These are phyloP conservation scores for Meyerozyma sp. DNA, from an alignment of 1,139 yeast genomes.

Conservation along the genomic window DNA sequence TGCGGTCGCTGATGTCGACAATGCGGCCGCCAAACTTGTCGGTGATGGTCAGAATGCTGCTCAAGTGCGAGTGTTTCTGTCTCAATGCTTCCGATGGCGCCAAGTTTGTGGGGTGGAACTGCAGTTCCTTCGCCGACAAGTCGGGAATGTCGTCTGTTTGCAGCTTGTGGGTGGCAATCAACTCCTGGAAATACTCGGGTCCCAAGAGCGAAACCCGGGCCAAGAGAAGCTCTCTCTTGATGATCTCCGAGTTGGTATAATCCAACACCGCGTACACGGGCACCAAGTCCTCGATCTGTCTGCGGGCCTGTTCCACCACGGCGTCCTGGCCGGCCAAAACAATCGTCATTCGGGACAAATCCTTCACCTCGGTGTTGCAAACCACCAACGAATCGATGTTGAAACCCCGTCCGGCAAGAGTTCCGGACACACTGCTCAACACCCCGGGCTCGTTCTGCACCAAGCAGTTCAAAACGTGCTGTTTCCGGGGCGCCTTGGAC, in stretches of 20 bases:
- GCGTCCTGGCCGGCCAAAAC: constrained; percentile 94
- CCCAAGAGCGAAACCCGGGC: constrained; percentile 92
- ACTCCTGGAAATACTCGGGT: constrained; percentile 94
- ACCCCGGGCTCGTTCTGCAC: constrained; percentile 99
- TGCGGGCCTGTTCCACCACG: constrained; percentile 96
- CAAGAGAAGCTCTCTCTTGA: constrained; percentile 81
- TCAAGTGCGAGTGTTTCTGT: constrained; percentile 86
- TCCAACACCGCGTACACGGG: constrained; percentile 98
- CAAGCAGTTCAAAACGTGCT: constrained; percentile 90
- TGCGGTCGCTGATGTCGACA: constrained; percentile 88
- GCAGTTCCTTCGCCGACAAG: constrained; percentile 47
- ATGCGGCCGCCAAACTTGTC: constrained; percentile 88
- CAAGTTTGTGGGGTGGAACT: constrained; percentile 82
- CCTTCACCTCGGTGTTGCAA: constrained; percentile 93
- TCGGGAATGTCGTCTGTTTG: constrained; percentile 40
- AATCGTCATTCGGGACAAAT: constrained; percentile 93
- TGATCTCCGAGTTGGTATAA: constrained; percentile 85
- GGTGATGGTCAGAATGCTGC: constrained; percentile 75
- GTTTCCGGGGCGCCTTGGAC: constrained; percentile 60
- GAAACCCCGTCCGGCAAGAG: constrained; percentile 96
- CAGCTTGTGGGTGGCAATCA: constrained; percentile 79
- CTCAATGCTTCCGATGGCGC: constrained; percentile 91
- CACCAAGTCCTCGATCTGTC: constrained; percentile 95
- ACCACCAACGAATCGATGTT: constrained; percentile 96
- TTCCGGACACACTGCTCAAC: constrained; percentile 85